Base-by-base conservation (phyloP, 225 moss, liverwort and hornwort genomes). In the Ulota crispa region DNA sequence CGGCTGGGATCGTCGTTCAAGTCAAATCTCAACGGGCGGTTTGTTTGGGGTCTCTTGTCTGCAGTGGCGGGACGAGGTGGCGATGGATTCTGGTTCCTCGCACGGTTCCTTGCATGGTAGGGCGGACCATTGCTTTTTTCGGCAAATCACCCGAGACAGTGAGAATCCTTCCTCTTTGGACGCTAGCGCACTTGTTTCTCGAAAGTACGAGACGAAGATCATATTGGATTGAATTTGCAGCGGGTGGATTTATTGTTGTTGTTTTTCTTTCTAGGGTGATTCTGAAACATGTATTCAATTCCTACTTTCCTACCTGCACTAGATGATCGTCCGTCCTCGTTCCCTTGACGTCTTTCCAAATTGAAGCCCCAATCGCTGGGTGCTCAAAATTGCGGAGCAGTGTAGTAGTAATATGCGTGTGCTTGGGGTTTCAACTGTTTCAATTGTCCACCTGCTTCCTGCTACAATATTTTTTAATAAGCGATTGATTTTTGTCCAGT, bases 141-240 rank as follows among this genome's bases (percentile, higher is more conserved):
- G 83, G 64, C 86, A 86, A 83, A 70, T 79, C 43, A 86, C 83
- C 57, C 86, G 75, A 56, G n/a, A 86, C 83, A 86, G 82, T 86
- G 64, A 79, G 86, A 63, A 70, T 70, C 69, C 41, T 60, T 52
- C 69, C 21, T 34, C 37, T 37, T 50, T 30, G 37, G 27, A 27
- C 55, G 55, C 78, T 68, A 68, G 78, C 36, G 28, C 42, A 56
- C 55, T 66, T 27, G 27, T 54, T 55, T 65, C 47, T 75, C 50
- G 5, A 12, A 41, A 54, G 62, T 54, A 28, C 6, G 68, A 30
- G 50, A 36, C 77, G 56, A 64, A 64, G 45, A 55, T 65, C 11
- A 27, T 81, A 27, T 70, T 21, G 42, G 68, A 15, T 24, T 39
- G 27, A 36, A 36, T 36, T 36, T 28, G 41, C 57, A 41, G 45